These are phyloP conservation scores for Pseudopyricularia javanii DNA, from an alignment of 2,329 filamentous ascomycete genomes.

Conservation along the genomic window DNA sequence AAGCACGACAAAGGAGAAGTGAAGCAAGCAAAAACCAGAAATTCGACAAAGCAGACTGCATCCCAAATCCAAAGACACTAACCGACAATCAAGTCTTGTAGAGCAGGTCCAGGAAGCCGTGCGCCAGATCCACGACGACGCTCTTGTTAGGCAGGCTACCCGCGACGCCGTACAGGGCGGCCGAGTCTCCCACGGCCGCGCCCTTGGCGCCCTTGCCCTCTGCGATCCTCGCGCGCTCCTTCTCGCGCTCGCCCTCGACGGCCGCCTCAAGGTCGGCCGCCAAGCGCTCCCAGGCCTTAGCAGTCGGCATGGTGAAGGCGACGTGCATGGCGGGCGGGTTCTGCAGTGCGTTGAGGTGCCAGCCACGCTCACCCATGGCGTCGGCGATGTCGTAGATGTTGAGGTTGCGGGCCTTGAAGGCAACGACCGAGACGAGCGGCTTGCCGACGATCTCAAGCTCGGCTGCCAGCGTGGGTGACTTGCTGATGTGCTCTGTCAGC, in stretches of 20 bases:
- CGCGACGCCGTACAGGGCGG: constrained; percentile 87
- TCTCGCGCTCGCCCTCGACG: constrained; percentile 64
- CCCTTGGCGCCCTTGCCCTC: constrained; percentile 56
- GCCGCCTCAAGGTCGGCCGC: constrained; percentile 59
- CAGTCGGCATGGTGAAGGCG: constrained; percentile 80
- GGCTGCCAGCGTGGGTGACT: constrained; percentile 52
- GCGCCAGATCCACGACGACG: constrained; percentile 80
- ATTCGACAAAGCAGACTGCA: neutral
- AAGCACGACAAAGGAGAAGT: neutral
- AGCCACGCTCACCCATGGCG: constrained; percentile 70
- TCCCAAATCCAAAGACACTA: neutral
- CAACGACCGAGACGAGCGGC: constrained; percentile 80
- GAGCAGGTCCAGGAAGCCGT: constrained; percentile 81
- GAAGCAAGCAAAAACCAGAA: neutral
- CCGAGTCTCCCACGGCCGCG: constrained; percentile 63
- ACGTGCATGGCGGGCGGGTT: constrained; percentile 86
- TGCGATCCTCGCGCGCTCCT: constrained; percentile 59
- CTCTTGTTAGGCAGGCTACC: constrained; percentile 93
- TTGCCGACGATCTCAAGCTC: constrained; percentile 74
- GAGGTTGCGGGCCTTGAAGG: constrained; percentile 72
- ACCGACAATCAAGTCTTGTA: constrained; percentile 61
- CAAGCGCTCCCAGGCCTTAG: constrained; percentile 68
- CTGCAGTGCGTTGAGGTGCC: constrained; percentile 94
- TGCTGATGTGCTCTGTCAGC: constrained; percentile 62
- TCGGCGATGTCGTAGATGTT: constrained; percentile 94